A percentile compares a stretch with the other conserved stretches of the same genome.
phyloP scores from a whole-genome alignment of 2,329 filamentous ascomycete species.

The Thermochaetoides dissita region DNA sequence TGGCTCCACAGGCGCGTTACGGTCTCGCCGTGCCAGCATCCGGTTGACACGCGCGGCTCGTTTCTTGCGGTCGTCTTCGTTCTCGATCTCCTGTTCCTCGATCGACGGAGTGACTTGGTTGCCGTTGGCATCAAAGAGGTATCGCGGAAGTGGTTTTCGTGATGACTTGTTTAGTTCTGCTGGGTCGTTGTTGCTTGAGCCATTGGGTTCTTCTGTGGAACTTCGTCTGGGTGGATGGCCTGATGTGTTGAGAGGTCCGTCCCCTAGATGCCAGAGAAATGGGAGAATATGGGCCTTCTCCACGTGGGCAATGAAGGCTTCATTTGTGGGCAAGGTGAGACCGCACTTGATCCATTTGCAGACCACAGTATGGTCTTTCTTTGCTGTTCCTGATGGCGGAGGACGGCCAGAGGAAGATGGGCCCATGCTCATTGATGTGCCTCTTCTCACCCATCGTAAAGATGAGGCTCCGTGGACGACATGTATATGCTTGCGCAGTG shows the following conservation, averaged over 20 bases:
- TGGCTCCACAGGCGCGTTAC: conserved; percentile 31
- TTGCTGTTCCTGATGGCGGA: background rate
- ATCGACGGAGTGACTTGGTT: conserved; percentile 46
- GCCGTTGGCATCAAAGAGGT: conserved; percentile 37
- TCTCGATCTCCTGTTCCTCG: conserved; percentile 36
- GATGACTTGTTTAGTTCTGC: background rate
- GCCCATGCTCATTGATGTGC: background rate
- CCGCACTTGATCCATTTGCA: conserved; percentile 31
- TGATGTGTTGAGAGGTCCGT: conserved; percentile 36
- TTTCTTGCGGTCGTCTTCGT: conserved; percentile 28
- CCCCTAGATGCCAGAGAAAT: conserved; percentile 44
- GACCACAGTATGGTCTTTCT: conserved; percentile 3
- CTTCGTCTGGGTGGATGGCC: no score
- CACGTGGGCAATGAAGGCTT: conserved; percentile 34
- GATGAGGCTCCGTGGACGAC: conserved; percentile 30
- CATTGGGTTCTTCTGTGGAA: conserved; percentile 1
- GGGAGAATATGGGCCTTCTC: conserved; percentile 39
- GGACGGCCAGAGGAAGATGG: background rate
- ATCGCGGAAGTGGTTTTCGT: conserved; percentile 25
- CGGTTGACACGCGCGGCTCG: conserved; percentile 31
- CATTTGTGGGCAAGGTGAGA: conserved; percentile 1
- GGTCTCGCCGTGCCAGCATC: conserved; percentile 29
- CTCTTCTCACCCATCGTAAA: background rate
- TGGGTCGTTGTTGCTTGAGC: background rate
- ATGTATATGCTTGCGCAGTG: conserved; percentile 38